Evolutionary conservation across 73 alveolate genomes (phyloP).

Genomic region (Symbiodinium pilosum): DNA sequence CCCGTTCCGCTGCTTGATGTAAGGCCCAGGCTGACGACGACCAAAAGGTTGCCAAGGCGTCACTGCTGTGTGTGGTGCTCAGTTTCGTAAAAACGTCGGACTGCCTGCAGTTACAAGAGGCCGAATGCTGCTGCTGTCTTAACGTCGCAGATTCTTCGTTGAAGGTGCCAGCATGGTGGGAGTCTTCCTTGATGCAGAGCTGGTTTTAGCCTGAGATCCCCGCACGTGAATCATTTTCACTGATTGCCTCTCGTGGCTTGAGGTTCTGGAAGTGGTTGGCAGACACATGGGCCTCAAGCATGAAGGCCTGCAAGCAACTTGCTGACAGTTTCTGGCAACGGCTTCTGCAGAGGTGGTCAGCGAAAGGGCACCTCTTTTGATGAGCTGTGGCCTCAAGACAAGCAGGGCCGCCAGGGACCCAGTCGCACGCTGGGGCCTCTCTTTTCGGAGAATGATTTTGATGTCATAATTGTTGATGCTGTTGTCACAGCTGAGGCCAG

Average conservation of each 20-base stretch:
- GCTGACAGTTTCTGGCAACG: neutral
- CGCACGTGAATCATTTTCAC: neutral
- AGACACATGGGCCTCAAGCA: conserved; percentile 84
- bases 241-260: neutral
- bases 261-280: conserved; percentile 84
- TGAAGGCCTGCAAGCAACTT: conserved; percentile 5
- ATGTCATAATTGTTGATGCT: too few relatives aligned
- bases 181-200: conserved; percentile 56
- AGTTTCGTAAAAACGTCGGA: too few relatives aligned
- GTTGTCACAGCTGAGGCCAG: conserved; percentile 56
- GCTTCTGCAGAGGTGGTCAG: conserved; percentile 5
- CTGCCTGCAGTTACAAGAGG: too few relatives aligned
- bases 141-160: neutral
- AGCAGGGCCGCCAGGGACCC: conserved; percentile 41
- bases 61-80: conserved; percentile 22
- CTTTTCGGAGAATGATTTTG: too few relatives aligned
- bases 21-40: conserved; percentile 91
- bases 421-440: neutral
- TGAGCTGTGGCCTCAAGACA: conserved; percentile 93
- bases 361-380: conserved; percentile 87
- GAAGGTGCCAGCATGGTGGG: conserved; percentile 88
- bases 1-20: too few relatives aligned
- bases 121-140: too few relatives aligned
- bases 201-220: neutral
- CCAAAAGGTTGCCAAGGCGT: conserved; percentile 43